These are phyloP conservation scores for Saururus chinensis DNA, from an alignment of 164 flowering plant genomes.

Conservation along the genomic window DNA sequence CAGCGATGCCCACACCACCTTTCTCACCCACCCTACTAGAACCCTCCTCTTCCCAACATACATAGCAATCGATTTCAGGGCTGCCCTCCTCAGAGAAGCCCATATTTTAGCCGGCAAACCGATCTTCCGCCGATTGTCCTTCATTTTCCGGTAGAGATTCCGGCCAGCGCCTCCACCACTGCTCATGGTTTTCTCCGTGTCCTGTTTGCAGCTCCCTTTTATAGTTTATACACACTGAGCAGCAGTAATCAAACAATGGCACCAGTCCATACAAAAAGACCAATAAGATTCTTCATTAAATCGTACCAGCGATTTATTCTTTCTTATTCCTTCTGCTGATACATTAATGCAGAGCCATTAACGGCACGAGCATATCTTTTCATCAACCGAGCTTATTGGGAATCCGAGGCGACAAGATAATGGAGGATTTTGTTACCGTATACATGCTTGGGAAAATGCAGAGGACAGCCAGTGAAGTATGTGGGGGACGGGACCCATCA, in stretches of 20 bases:
- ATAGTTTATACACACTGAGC: background rate
- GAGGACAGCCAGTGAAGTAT: no score
- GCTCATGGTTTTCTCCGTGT: background rate
- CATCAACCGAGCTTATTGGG: background rate
- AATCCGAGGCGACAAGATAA: background rate
- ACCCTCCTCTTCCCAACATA: constrained; percentile 4
- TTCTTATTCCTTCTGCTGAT: background rate
- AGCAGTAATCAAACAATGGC: no score
- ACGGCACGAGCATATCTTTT: background rate
- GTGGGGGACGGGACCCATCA: background rate
- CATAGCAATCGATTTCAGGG: constrained; percentile 2
- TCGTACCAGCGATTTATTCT: background rate
- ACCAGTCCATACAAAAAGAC: background rate
- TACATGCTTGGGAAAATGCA: no score
- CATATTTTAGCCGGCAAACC: background rate
- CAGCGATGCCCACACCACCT: constrained; percentile 3
- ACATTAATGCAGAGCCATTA: background rate
- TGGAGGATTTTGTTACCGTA: background rate
- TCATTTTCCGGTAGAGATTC: constrained; percentile 2
- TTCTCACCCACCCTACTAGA: constrained; percentile 1
- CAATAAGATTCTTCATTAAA: background rate
- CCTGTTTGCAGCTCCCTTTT: background rate
- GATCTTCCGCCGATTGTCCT: background rate
- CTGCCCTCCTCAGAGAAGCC: constrained; percentile 3
- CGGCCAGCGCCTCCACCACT: background rate